Conservation (phyloP, 2,329 filamentous ascomycete species). For the Pseudogymnoascus sp. region DNA sequence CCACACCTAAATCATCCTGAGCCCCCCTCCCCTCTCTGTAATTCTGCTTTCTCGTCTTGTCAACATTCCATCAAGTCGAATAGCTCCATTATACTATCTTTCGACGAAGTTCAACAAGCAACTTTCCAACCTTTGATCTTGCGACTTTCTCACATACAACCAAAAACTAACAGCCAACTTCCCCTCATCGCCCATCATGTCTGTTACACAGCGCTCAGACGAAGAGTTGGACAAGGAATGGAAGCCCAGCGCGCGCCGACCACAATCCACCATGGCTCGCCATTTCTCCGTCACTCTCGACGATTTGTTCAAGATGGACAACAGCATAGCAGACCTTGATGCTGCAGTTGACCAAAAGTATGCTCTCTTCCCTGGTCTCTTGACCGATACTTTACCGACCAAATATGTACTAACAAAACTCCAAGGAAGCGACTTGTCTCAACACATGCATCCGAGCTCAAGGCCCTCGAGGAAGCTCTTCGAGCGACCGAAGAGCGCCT, state of each 20-base stretch:
- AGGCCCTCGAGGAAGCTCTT: slow-evolving; percentile 74
- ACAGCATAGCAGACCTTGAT: slow-evolving; percentile 63
- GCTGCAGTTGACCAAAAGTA: slow-evolving; percentile 75
- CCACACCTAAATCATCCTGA: background rate
- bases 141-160: slow-evolving; percentile 10
- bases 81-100: background rate
- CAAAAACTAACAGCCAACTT: background rate
- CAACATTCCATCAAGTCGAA: background rate
- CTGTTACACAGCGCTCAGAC: slow-evolving; percentile 37
- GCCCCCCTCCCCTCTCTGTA: background rate
- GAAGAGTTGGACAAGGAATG: slow-evolving; percentile 67
- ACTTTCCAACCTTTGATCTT: background rate
- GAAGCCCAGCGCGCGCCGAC: slow-evolving; percentile 65
- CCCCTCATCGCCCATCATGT: slow-evolving; percentile 25
- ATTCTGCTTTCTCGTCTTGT: slow-evolving; percentile 1
- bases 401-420: slow-evolving; percentile 16
- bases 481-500: slow-evolving; percentile 78
- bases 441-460: slow-evolving; percentile 68
- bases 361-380: slow-evolving; percentile 4
- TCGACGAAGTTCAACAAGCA: background rate
- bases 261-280: slow-evolving; percentile 78
- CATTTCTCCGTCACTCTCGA: slow-evolving; percentile 81
- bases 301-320: slow-evolving; percentile 82
- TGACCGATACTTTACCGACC: slow-evolving; percentile 2
- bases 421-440: slow-evolving; percentile 70